Conservation (phyloP, 345 rosid genomes). For the Passiflora organensis region DNA sequence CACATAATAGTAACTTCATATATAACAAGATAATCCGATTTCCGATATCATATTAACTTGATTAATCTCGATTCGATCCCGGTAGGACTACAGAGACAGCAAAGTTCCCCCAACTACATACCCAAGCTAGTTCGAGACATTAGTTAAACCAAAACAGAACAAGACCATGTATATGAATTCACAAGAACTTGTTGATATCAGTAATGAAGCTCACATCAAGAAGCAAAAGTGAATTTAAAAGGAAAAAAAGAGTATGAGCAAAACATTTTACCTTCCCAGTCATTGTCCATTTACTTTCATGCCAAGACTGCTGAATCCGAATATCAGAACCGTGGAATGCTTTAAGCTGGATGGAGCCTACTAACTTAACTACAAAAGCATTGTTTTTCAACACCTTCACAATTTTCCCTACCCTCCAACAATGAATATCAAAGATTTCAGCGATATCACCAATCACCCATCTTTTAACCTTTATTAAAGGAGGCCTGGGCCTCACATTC, state of each 20-base stretch:
- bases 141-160: not conserved
- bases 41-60: too few relatives aligned
- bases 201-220: too few relatives aligned
- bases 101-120: too few relatives aligned
- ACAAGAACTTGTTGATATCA: not conserved
- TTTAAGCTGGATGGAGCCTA: constrained; percentile 34
- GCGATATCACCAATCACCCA: constrained; percentile 36
- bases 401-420: constrained; percentile 38
- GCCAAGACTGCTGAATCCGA: constrained; percentile 31
- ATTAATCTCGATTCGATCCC: too few relatives aligned
- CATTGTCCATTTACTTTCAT: constrained; percentile 24
- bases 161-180: not conserved
- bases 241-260: constrained; percentile 1
- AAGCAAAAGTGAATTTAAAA: not conserved
- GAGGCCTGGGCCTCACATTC: constrained; percentile 36
- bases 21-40: too few relatives aligned
- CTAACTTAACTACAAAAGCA: constrained; percentile 26
- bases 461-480: constrained; percentile 13
- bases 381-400: constrained; percentile 22
- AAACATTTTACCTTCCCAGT: constrained; percentile 26
- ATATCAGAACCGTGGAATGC: constrained; percentile 28
- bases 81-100: too few relatives aligned
- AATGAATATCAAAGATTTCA: constrained; percentile 34
- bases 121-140: too few relatives aligned
- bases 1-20: too few relatives aligned